A percentile compares a stretch with the other conserved stretches of the same genome.
Evolutionary conservation across 106 monocot species (phyloP).

Genomic region (Dendrobium officinale): DNA sequence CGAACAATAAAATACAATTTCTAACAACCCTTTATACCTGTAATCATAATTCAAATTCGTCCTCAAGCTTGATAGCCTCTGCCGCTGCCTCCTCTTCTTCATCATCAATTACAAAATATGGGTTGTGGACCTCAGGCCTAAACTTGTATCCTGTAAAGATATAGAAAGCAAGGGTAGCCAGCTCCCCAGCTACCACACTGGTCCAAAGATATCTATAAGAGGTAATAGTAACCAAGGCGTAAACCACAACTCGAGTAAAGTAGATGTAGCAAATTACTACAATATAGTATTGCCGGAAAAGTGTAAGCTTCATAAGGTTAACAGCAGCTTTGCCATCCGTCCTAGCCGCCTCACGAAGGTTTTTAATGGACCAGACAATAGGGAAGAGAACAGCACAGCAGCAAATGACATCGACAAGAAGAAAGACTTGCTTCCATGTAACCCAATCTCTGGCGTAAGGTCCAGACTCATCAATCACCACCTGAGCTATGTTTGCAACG

Average conservation of each 20-base stretch:
- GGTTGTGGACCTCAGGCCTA: slow-evolving; percentile 65
- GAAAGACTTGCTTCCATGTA: slow-evolving; percentile 78
- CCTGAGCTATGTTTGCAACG: slow-evolving; percentile 74
- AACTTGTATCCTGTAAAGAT: slow-evolving; percentile 78
- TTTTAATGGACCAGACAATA: slow-evolving; percentile 89
- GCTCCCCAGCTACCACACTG: slow-evolving; percentile 63
- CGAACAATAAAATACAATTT: not conserved
- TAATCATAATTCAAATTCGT: slow-evolving; percentile 72
- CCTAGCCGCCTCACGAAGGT: slow-evolving; percentile 71
- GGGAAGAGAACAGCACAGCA: slow-evolving; percentile 87
- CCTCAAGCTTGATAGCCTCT: slow-evolving; percentile 60
- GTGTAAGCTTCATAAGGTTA: slow-evolving; percentile 81
- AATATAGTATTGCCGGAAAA: slow-evolving; percentile 87
- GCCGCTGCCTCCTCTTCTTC: slow-evolving; percentile 82
- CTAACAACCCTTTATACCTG: not conserved
- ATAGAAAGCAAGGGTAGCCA: slow-evolving; percentile 78
- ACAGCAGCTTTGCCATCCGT: slow-evolving; percentile 84
- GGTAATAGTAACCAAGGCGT: slow-evolving; percentile 65
- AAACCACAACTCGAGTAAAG: slow-evolving; percentile 80
- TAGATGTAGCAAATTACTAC: slow-evolving; percentile 90
- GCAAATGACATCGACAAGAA: slow-evolving; percentile 81
- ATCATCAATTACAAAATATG: slow-evolving; percentile 79
- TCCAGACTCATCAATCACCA: slow-evolving; percentile 62
- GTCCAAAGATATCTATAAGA: slow-evolving; percentile 84
- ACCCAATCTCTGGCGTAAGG: slow-evolving; percentile 54